Evolutionary conservation across 306 rosid species (phyloP).

Genomic region (Prunus davidiana): DNA sequence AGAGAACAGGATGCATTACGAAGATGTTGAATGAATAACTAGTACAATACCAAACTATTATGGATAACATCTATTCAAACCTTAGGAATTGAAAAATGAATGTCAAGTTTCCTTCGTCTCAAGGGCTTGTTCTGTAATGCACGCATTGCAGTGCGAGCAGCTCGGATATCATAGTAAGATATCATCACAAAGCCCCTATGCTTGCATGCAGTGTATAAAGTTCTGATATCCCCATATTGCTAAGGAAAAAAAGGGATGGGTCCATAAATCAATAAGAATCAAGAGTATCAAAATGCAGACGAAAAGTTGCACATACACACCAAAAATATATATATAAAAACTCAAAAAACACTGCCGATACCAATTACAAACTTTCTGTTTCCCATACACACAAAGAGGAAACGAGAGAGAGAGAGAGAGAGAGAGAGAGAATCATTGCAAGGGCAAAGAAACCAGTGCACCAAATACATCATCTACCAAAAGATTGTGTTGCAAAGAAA

Average conservation of each 20-base stretch:
- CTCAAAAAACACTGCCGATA: neutral
- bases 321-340: neutral
- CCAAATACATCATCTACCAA: neutral
- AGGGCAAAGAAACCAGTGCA: neutral
- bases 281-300: constrained; percentile 3
- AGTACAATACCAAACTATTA: neutral
- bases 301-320: neutral
- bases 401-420: neutral
- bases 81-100: constrained; percentile 98
- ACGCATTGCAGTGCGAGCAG: constrained; percentile 96
- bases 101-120: constrained; percentile 91
- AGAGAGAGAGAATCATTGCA: neutral
- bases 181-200: constrained; percentile 97
- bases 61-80: constrained; percentile 37
- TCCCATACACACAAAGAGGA: neutral
- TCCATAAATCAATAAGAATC: neutral
- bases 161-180: constrained; percentile 90
- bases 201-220: constrained; percentile 94
- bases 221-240: constrained; percentile 95
- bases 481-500: neutral
- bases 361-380: constrained; percentile 1
- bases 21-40: constrained; percentile 8
- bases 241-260: constrained; percentile 23
- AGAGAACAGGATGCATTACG: constrained; percentile 24
- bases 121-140: constrained; percentile 83